A percentile compares a stretch with the other conserved stretches of the same genome.
Conservation (phyloP, 768 basidiomycete genomes). For the Rubroboletus pulcherrimus region DNA sequence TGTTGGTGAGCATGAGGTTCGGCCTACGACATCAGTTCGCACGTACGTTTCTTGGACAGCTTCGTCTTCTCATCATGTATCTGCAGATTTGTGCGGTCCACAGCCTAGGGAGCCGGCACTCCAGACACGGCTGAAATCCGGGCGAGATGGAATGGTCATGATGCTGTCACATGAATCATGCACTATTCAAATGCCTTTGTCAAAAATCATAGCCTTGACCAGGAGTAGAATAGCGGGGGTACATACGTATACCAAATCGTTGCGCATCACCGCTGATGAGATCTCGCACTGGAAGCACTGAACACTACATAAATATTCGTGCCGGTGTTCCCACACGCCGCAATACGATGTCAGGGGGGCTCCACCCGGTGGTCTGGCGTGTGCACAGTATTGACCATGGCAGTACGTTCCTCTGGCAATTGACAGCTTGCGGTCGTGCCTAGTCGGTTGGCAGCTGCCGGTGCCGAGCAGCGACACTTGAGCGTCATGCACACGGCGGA, state of each 20-base stretch:
- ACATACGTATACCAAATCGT: conserved; percentile 1
- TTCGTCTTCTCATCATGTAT: background rate
- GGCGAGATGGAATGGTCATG: background rate
- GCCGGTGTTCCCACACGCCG: background rate
- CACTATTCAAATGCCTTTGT: background rate
- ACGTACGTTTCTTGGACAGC: conserved; percentile 3
- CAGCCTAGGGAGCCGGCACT: background rate
- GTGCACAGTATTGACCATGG: no score
- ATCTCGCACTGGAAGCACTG: background rate
- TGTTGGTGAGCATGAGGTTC: background rate
- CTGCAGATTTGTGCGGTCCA: background rate
- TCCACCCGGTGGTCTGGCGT: no score
- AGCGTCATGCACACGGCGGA: no score
- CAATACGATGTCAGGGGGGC: no score
- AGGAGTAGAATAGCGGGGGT: background rate
- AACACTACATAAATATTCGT: background rate
- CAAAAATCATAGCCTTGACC: background rate
- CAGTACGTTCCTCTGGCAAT: no score
- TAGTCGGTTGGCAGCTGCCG: no score
- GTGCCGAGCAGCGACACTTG: no score
- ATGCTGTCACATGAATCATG: background rate
- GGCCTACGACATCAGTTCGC: background rate
- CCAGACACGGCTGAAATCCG: background rate
- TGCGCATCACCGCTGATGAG: background rate
- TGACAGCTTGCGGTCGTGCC: no score